Conservation (phyloP, 2,329 filamentous ascomycete genomes). For the Helicocarpus griseus region DNA sequence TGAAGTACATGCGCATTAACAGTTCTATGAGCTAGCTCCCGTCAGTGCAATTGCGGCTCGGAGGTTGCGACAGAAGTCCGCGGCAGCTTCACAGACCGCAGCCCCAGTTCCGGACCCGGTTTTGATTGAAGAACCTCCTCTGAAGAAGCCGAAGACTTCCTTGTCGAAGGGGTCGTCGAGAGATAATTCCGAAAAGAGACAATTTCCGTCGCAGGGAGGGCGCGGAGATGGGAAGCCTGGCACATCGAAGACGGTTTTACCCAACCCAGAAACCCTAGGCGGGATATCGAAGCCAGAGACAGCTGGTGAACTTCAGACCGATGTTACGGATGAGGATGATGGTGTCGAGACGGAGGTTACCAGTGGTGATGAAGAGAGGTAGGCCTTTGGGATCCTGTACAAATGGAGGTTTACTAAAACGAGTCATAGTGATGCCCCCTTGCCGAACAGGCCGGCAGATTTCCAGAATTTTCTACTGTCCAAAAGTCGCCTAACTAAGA, state of each 20-base stretch:
- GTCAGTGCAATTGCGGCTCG: slow-evolving; percentile 35
- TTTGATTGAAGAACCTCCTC: slow-evolving; percentile 22
- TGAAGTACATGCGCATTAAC: background rate
- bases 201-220: background rate
- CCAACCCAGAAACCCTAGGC: slow-evolving; percentile 10
- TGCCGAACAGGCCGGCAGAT: slow-evolving; percentile 20
- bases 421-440: slow-evolving; percentile 23
- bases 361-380: slow-evolving; percentile 4
- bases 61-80: slow-evolving; percentile 25
- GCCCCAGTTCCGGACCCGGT: slow-evolving; percentile 15
- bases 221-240: background rate
- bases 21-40: slow-evolving; percentile 5
- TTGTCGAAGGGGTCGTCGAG: slow-evolving; percentile 13
- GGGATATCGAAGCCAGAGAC: background rate
- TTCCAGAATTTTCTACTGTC: slow-evolving; percentile 32
- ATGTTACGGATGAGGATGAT: slow-evolving; percentile 1
- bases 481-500: slow-evolving; percentile 27
- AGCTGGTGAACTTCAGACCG: background rate
- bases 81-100: slow-evolving; percentile 21
- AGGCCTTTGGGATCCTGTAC: background rate
- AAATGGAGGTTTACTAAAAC: background rate
- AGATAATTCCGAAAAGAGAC: slow-evolving; percentile 9
- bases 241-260: slow-evolving; percentile 5
- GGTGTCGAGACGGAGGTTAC: background rate
- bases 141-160: slow-evolving; percentile 25